phyloP scores from a whole-genome alignment of 192 early-diverging fungal species.

The Phlyctochytrium planicorne region DNA sequence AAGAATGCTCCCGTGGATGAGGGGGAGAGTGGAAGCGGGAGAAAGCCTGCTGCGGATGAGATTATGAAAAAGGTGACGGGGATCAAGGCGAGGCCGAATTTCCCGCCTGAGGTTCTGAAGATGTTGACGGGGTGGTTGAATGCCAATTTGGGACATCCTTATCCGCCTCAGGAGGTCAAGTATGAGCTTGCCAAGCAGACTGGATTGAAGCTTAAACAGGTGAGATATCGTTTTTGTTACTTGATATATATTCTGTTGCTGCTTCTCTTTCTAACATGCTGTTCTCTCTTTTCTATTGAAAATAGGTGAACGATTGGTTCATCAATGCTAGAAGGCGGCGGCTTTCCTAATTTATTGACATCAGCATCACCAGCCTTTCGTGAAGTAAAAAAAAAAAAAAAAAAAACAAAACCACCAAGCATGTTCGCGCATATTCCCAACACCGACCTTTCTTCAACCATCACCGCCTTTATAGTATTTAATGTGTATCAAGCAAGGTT shows the following conservation, averaged over 20 bases:
- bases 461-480: too few relatives aligned
- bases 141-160: slow-evolving; percentile 7
- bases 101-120: slow-evolving; percentile 9
- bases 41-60: not conserved
- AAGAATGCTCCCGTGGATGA: too few relatives aligned
- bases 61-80: not conserved
- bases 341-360: slow-evolving; percentile 9
- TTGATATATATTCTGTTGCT: not conserved
- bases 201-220: slow-evolving; percentile 10
- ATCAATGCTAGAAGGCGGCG: slow-evolving; percentile 21
- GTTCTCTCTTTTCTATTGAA: not conserved
- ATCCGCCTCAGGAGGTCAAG: slow-evolving; percentile 20
- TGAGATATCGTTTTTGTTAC: slow-evolving; percentile 5
- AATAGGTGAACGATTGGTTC: slow-evolving; percentile 25
- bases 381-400: too few relatives aligned
- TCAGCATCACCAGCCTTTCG: too few relatives aligned
- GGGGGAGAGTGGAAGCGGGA: too few relatives aligned
- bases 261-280: not conserved
- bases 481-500: too few relatives aligned
- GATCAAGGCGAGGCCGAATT: slow-evolving; percentile 14
- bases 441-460: too few relatives aligned
- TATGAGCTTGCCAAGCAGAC: not conserved
- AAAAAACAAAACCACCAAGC: too few relatives aligned
- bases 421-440: too few relatives aligned
- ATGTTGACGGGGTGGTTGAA: slow-evolving; percentile 21